Evolutionary conservation across 768 basidiomycete species (phyloP), one percentile per base, ranked within the genome.

Genomic region (Psilocybe sp.): DNA sequence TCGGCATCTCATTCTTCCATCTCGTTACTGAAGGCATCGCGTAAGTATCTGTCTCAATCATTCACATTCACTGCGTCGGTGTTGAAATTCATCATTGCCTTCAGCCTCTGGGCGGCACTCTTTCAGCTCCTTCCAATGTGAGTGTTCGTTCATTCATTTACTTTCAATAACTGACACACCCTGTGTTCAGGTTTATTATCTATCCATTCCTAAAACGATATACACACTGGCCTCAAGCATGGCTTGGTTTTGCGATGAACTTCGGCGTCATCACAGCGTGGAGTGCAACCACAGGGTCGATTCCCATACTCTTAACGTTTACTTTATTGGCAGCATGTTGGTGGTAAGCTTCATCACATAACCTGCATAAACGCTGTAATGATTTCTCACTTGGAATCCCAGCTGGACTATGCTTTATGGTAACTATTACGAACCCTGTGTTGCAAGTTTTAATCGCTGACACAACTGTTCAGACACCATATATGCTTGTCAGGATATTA

Each of bases 401-500:
- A 76, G 75, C 40, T 77, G 75, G 75, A 77, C 75, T 2, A 75
- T 77, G 75, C 53, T 77, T 28, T 77, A 77, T 49, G 75, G 75
- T 75, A 57, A 8, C 52, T 20, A 2, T 40, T 14, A 19, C 20
- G 40, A 20, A 19, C 39, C 33, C 31, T 37, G 41, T 36, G 5
- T 23, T 47, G 4, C n/a, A 11, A 19, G 34, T 54, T 11, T 32
- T 37, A 15, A 20, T 33, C 4, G 41, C 35, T 42, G 46, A 31
- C 42, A 5, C 15, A 20, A 39, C 14, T 44, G 11, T 16, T 19
- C 39, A 64, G 76, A 88, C 64, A 85, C 84, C 5, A 82, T 86
- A 53, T 90, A 92, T 62, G 88, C 86, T 14, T 88, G 85, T 62
- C 80, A 89, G 72, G 89, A 92, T 64, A 84, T 85, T 50, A 68